Evolutionary conservation across 805 yeast species (phyloP).

Genomic region (Starmerella bombicola): DNA sequence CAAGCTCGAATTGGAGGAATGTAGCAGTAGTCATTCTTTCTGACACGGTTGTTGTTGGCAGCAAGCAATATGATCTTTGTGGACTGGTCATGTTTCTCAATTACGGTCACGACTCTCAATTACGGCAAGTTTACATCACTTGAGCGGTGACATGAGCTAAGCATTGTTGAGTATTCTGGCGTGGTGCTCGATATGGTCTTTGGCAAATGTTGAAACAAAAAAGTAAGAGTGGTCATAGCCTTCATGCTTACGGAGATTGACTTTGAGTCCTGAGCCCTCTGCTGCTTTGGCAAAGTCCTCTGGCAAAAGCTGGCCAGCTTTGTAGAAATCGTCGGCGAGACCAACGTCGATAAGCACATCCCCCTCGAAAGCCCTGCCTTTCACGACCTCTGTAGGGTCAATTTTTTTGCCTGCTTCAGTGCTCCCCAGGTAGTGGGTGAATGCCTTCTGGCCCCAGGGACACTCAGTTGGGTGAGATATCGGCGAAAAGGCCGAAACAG

Average conservation of each 20-base stretch:
- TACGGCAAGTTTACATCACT: too few relatives aligned
- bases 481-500: slow-evolving; percentile 86
- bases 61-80: too few relatives aligned
- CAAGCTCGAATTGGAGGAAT: too few relatives aligned
- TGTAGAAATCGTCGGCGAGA: slow-evolving; percentile 58
- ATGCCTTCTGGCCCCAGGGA: slow-evolving; percentile 85
- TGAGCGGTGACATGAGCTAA: too few relatives aligned
- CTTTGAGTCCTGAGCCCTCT: slow-evolving; percentile 43
- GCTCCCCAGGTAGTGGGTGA: slow-evolving; percentile 54
- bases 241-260: slow-evolving; percentile 51
- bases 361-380: slow-evolving; percentile 42
- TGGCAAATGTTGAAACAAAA: slow-evolving; percentile 67
- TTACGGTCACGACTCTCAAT: too few relatives aligned
- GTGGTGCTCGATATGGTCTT: slow-evolving; percentile 76
- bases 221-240: slow-evolving; percentile 89
- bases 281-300: slow-evolving; percentile 56
- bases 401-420: slow-evolving; percentile 53
- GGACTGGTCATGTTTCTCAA: too few relatives aligned
- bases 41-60: too few relatives aligned
- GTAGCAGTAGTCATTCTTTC: too few relatives aligned
- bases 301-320: slow-evolving; percentile 54
- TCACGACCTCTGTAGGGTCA: slow-evolving; percentile 73
- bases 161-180: too few relatives aligned
- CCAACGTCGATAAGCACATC: slow-evolving; percentile 59
- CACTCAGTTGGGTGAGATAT: slow-evolving; percentile 64